A percentile compares a stretch with the other conserved stretches of the same genome.
Evolutionary conservation across 2,329 filamentous ascomycete species (phyloP).

Genomic region (Colletotrichum gloeosporioides): DNA sequence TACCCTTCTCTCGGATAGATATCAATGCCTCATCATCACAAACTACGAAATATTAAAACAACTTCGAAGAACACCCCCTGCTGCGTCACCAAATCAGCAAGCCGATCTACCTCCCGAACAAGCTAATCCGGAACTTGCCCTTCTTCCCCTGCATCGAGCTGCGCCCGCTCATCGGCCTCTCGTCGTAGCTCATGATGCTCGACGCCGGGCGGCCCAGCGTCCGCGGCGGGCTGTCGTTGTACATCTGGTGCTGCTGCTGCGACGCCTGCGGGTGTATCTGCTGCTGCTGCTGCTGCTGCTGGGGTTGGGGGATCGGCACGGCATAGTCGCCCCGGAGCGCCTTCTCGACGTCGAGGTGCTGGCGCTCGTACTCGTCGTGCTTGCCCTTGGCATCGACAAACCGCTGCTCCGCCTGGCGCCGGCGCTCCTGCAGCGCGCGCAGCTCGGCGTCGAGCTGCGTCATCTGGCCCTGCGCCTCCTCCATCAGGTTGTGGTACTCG

Average conservation of each 20-base stretch:
- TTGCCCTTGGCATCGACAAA: constrained; percentile 48
- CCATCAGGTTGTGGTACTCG: constrained; percentile 48
- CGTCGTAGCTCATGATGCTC: constrained; percentile 21
- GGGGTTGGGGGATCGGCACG: background rate
- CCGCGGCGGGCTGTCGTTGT: constrained; percentile 7
- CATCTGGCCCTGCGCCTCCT: constrained; percentile 45
- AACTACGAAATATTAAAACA: background rate
- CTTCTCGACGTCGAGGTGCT: constrained; percentile 45
- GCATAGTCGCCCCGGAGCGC: constrained; percentile 44
- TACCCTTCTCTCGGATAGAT: background rate
- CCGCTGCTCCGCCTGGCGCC: constrained; percentile 43
- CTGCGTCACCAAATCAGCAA: background rate
- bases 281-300: background rate
- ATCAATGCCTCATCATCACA: background rate
- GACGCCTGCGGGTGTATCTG: background rate
- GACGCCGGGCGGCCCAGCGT: constrained; percentile 8
- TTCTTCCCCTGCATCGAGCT: constrained; percentile 12
- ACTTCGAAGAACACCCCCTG: background rate
- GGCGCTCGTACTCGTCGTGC: constrained; percentile 48
- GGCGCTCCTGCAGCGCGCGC: constrained; percentile 43
- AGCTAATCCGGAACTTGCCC: constrained; percentile 19
- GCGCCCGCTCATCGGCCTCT: constrained; percentile 17
- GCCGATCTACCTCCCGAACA: constrained; percentile 19
- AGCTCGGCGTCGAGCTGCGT: constrained; percentile 48
- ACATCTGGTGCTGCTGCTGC: constrained; percentile 16